Base-by-base conservation (phyloP, 805 yeast species). In the Kregervanrija pseudodelftensis region DNA sequence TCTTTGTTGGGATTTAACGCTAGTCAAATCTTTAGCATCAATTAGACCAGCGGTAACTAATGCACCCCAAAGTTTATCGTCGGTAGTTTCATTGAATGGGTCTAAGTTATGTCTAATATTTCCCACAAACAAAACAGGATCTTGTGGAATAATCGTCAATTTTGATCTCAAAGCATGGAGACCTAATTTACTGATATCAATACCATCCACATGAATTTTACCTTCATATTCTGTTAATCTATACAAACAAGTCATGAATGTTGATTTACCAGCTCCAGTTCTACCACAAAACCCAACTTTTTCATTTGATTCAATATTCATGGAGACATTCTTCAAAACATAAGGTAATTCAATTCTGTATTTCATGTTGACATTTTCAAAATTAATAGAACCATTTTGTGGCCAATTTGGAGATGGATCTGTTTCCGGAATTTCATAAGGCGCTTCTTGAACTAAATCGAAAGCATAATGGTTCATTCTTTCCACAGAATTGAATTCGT, bases 271-370 rank as follows among this genome's bases (percentile, higher is more conserved):
- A 8, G 95, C 93, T 54, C 95, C 95, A 0, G 95, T 86, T 60
- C 95, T 74, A 36, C 95, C 95, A 68, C 91, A 84, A 46, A 86
- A 77, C 40, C 95, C 95, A 53, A 87, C 71, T 56, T 81, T 83
- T 59, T 85, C 85, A 13, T 74, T 69, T 0, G 81, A 73, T 8
- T 68, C 59, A 32, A 84, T 67, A 5, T 46, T 63, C 54, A 72
- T 56, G 35, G 51, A 60, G 45, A 80, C 52, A 46, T 71, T 52
- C 43, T 74, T 74, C 56, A 80, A 66, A 3, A 78, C 84, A 36
- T 74, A 63, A 8, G 86, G 86, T 43, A 80, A 66, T 0, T 75
- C 82, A 1, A 76, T 77, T 61, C 85, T 73, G 56, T 80, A 80
- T 22, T 75, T 69, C 66, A 80, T 60, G 7, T 70, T 65, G 3